phyloP scores from a whole-genome alignment of 2,329 filamentous ascomycete genomes.

The Pseudogymnoascus sp. region DNA sequence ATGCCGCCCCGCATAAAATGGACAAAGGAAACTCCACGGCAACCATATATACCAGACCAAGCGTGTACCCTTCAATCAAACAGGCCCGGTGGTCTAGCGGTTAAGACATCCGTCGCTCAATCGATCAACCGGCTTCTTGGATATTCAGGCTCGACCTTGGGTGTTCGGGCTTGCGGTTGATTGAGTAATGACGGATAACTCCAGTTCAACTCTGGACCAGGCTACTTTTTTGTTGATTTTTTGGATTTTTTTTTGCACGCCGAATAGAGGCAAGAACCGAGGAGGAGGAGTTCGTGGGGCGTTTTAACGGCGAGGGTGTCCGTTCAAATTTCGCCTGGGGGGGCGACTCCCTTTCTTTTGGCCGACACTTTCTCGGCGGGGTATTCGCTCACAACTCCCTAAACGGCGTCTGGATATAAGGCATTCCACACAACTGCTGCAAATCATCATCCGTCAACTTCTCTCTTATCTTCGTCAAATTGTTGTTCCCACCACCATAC shows the following conservation, averaged over 20 bases:
- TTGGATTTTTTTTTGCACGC: background rate
- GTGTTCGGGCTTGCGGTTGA: background rate
- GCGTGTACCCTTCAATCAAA: background rate
- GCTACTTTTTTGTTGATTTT: background rate
- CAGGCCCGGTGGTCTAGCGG: background rate
- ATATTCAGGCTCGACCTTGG: background rate
- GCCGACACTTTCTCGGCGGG: background rate
- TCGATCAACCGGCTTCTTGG: background rate
- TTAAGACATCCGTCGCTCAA: background rate
- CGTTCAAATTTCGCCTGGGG: background rate
- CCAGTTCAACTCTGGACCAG: background rate
- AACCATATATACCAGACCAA: background rate
- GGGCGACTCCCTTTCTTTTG: background rate
- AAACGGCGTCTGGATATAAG: background rate
- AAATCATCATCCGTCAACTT: constrained; percentile 25
- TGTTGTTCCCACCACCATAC: constrained; percentile 14
- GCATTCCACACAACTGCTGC: constrained; percentile 25
- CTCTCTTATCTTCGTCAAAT: constrained; percentile 21
- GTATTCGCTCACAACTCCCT: background rate
- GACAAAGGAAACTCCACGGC: background rate
- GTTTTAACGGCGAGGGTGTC: background rate
- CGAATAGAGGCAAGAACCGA: background rate
- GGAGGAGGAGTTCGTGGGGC: background rate
- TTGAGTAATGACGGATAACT: background rate
- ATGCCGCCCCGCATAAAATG: background rate